Evolutionary conservation across 2,329 filamentous ascomycete genomes (phyloP), one percentile per base, ranked within the genome.

Genomic region (Phaeosphaeriaceae sp.): DNA sequence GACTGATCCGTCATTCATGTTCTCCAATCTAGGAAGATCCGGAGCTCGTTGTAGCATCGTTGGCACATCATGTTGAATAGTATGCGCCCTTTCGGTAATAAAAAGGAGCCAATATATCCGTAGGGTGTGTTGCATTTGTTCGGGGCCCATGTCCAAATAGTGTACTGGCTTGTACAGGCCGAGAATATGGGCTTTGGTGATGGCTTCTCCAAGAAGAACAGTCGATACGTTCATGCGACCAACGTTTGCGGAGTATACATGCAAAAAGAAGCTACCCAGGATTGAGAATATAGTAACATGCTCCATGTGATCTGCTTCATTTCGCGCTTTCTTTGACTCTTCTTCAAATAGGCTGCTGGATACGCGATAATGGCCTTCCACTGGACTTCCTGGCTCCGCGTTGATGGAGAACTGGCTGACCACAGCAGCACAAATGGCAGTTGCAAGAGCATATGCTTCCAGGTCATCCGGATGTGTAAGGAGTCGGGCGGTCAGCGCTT

Each of bases 81-180:
- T 71, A 32, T 72, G 68, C 1, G 68, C 68, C 42, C 68, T 61
- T 48, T 72, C 68, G 0, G 68, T 72, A 23, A 72, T 70, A 52
- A 72, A 72, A 8, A 72, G 56, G 15, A 72, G 56, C 68, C 68
- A 72, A 36, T 72, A 72, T n/a, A 72, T 54, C 15, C 68, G 56
- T 35, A 71, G 38, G 20, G 58, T 55, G 46, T 66, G 63, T 48
- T 72, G 68, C 20, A 56, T 51, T 36, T 66, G 58, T 42, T 68
- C 67, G 2, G 51, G 13, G 11, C 53, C 49, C 60, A 72, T 59
- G 13, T 35, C 29, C 28, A 63, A 48, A 35, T 72, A 72, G 39
- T 64, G 61, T 1, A 46, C 48, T 6, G 59, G 21, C 35, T 64
- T 69, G 26, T 72, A 60, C 15, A 72, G 46, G 3, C 68, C 68